phyloP scores from a whole-genome alignment of 345 rosid species.

The Eucalyptus guilfoylei region DNA sequence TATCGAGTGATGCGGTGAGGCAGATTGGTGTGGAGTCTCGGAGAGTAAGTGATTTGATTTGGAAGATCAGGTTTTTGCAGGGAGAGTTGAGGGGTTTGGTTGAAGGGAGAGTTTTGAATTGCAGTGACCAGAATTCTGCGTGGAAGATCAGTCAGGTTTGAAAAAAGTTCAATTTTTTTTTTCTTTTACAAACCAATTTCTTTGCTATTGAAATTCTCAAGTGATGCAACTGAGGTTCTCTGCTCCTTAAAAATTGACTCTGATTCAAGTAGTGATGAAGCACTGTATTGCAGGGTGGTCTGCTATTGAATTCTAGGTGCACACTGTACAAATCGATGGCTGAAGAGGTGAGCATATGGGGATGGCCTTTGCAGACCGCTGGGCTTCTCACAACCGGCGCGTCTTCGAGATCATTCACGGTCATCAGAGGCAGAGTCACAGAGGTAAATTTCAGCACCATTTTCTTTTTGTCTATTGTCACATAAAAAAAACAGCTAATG shows the following conservation, averaged over 20 bases:
- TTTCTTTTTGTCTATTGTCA: background rate
- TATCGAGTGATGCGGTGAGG: constrained; percentile 35
- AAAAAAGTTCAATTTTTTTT: background rate
- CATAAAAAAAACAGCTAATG: background rate
- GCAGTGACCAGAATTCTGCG: constrained; percentile 28
- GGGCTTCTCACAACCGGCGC: constrained; percentile 49
- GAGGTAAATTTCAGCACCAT: constrained; percentile 29
- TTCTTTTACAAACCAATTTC: background rate
- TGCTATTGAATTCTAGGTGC: constrained; percentile 50
- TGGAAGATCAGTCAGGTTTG: constrained; percentile 71
- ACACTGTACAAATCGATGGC: constrained; percentile 47
- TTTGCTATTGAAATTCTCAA: background rate
- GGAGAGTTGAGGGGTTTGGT: constrained; percentile 25
- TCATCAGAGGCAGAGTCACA: constrained; percentile 72
- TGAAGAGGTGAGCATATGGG: constrained; percentile 91
- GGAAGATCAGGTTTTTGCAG: constrained; percentile 37
- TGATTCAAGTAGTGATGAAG: background rate
- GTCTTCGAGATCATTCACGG: constrained; percentile 40
- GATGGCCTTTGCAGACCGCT: constrained; percentile 91
- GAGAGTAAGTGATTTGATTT: constrained; percentile 14
- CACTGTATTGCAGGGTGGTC: constrained; percentile 26
- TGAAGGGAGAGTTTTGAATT: constrained; percentile 27
- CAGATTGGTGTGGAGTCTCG: constrained; percentile 33
- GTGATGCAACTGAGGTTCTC: background rate
- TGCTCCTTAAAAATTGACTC: background rate